Evolutionary conservation across 2,329 filamentous ascomycete species (phyloP).

Genomic region (Orbilia javanica): DNA sequence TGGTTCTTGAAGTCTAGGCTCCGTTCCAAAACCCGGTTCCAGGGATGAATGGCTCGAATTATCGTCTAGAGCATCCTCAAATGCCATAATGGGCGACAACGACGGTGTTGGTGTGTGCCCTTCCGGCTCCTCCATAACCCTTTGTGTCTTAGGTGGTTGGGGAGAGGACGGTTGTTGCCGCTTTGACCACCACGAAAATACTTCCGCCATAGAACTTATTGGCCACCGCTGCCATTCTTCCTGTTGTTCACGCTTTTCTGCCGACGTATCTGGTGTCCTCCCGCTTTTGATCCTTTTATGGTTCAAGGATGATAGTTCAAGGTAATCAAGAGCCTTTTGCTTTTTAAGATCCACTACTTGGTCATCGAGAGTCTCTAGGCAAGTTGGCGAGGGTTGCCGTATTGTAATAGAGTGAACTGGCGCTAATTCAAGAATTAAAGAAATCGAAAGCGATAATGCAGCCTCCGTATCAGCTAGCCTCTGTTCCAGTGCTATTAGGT

Average conservation of each 20-base stretch:
- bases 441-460: constrained; percentile 22
- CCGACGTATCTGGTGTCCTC: constrained; percentile 30
- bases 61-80: constrained; percentile 15
- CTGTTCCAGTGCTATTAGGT: constrained; percentile 44
- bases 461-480: constrained; percentile 46
- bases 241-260: constrained; percentile 46
- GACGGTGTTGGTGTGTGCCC: neutral
- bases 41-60: constrained; percentile 3
- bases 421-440: constrained; percentile 30
- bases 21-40: constrained; percentile 15
- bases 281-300: neutral
- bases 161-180: neutral
- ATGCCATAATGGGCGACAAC: neutral
- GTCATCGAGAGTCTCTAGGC: constrained; percentile 4
- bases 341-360: constrained; percentile 13
- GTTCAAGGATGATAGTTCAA: constrained; percentile 18
- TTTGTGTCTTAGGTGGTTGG: neutral
- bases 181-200: constrained; percentile 37
- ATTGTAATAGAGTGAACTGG: constrained; percentile 1
- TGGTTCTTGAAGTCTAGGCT: constrained; percentile 8
- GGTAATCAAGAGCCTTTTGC: constrained; percentile 25
- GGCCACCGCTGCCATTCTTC: constrained; percentile 45
- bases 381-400: neutral
- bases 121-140: neutral
- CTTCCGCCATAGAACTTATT: constrained; percentile 33